phyloP scores from a whole-genome alignment of 2,329 filamentous ascomycete species.

The Aspergillus sclerotialis region DNA sequence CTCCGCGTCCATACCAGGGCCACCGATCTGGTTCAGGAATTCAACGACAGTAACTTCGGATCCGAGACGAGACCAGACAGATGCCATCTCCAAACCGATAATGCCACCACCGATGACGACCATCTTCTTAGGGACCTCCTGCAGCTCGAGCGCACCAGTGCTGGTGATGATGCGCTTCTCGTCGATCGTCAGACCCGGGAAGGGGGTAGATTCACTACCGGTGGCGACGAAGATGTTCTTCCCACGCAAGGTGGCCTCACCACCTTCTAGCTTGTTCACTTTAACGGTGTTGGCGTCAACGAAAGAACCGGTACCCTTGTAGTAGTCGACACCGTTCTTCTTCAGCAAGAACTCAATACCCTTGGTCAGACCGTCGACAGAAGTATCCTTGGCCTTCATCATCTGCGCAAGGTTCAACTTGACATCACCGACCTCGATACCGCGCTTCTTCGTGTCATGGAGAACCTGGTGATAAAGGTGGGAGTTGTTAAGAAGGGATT shows the following conservation, averaged over 20 bases:
- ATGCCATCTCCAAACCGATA: conserved; percentile 97
- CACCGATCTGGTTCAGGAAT: conserved; percentile 92
- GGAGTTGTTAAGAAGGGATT: conserved; percentile 99
- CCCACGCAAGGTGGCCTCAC: conserved; percentile 75
- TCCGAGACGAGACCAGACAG: conserved; percentile 92
- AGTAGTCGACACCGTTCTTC: conserved; percentile 98
- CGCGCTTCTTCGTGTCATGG: conserved; percentile 93
- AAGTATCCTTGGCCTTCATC: conserved; percentile 98
- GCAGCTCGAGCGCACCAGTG: conserved; percentile 84
- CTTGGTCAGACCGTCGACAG: conserved; percentile 84
- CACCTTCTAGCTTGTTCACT: conserved; percentile 83
- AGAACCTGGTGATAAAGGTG: conserved; percentile 95
- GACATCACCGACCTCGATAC: conserved; percentile 95
- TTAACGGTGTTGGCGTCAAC: conserved; percentile 85
- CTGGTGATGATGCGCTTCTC: conserved; percentile 97
- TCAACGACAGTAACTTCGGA: conserved; percentile 95
- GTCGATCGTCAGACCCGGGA: conserved; percentile 91
- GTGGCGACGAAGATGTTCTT: conserved; percentile 99
- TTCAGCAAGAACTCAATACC: conserved; percentile 97
- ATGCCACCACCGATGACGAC: conserved; percentile 97
- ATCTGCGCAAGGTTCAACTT: conserved; percentile 91
- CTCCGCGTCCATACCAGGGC: conserved; percentile 93
- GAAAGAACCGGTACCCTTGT: conserved; percentile 88
- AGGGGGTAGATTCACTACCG: conserved; percentile 89
- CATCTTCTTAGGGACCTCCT: conserved; percentile 92